Base-by-base conservation (phyloP, 2,329 filamentous ascomycete genomes). In the Didymella exigua region DNA sequence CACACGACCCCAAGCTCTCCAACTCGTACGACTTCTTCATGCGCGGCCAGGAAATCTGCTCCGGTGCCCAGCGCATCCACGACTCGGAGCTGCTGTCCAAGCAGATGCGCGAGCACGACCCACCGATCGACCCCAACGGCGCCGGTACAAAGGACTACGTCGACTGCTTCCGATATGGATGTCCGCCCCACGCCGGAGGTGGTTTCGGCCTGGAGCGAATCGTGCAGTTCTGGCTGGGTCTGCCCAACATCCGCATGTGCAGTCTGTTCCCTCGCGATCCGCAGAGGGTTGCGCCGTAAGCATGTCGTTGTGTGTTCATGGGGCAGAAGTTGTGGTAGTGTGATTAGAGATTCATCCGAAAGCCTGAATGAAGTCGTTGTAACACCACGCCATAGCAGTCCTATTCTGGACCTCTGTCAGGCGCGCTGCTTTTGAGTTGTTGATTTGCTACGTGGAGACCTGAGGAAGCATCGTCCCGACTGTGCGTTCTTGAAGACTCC, bases 1-100 rank as follows among this genome's bases (percentile, higher is more conserved):
- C 78, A 33, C 33, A 60, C 31, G 70, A 77, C 62, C 67, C 77
- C 6, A 65, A 81, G 76, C 79, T 79, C 65, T 78, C 82, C 37
- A 87, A 88, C 77, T 85, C 82, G 3, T 88, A 87, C 74, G 86
- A 88, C 73, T 86, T 88, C 78, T 88, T 88, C 79, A 88, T 88
- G 85, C 83, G 86, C 63, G 86, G 86, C 13, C 85, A 88, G 72
- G 86, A 88, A 71, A 88, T 88, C 72, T 84, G 86, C 81, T 86
- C 83, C 9, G 86, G 86, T 54, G 86, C 85, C 9, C 86, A 88
- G 75, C 85, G 86, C 77, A 85, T 88, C 61, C 82, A 88, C 75
- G 78, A 85, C 68, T 79, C 83, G n/a, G 77, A 79, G 30, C 81
- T 85, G 65, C 75, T 88, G 37, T 78, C 81, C 61, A 79, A 81